Percentiles rank a stretch among this genome's conserved stretches.
Conservation (phyloP, 2,329 filamentous ascomycete genomes). For the Curvularia eragrostidis region DNA sequence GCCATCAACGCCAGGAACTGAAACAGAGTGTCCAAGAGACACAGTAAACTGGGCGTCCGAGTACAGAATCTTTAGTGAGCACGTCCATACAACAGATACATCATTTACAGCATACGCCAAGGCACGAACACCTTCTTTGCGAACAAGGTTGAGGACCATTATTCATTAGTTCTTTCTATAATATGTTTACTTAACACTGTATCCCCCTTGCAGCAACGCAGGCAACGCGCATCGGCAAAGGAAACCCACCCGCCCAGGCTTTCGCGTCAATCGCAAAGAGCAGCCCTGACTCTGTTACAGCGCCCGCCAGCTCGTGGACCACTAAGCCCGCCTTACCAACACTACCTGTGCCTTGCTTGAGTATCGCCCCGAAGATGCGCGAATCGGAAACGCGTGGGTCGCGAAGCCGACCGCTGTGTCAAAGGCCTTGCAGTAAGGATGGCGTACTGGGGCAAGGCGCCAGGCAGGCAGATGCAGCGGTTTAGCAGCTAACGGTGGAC, state of each 20-base stretch:
- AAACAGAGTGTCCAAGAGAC: conserved; percentile 5
- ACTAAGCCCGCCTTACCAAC: conserved; percentile 8
- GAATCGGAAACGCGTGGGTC: conserved; percentile 3
- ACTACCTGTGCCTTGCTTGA: conserved; percentile 11
- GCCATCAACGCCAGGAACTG: conserved; percentile 2
- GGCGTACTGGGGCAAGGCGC: conserved; percentile 12
- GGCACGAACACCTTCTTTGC: conserved; percentile 13
- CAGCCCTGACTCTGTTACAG: conserved; percentile 12
- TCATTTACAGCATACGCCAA: conserved; percentile 10
- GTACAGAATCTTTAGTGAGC: conserved; percentile 6
- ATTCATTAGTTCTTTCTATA: conserved; percentile 10
- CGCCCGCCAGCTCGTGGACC: conserved; percentile 6
- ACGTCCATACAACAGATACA: conserved; percentile 8
- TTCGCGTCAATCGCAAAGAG: conserved; percentile 13
- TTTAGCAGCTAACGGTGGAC: conserved; percentile 8
- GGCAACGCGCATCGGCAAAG: conserved; percentile 8
- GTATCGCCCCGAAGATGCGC: conserved; percentile 15
- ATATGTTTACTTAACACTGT: conserved; percentile 4
- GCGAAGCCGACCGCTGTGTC: conserved; percentile 6
- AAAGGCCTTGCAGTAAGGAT: conserved; percentile 12
- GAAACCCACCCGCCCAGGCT: conserved; percentile 14
- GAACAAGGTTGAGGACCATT: conserved; percentile 11
- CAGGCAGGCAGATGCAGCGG: conserved; percentile 3
- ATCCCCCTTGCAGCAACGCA: conserved; percentile 9
- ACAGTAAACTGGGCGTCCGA: conserved; percentile 9